Percentiles rank a stretch among this genome's conserved stretches.
Conservation (phyloP, 1,284 basidiomycete species). For the Hemileccinum hortonii region DNA sequence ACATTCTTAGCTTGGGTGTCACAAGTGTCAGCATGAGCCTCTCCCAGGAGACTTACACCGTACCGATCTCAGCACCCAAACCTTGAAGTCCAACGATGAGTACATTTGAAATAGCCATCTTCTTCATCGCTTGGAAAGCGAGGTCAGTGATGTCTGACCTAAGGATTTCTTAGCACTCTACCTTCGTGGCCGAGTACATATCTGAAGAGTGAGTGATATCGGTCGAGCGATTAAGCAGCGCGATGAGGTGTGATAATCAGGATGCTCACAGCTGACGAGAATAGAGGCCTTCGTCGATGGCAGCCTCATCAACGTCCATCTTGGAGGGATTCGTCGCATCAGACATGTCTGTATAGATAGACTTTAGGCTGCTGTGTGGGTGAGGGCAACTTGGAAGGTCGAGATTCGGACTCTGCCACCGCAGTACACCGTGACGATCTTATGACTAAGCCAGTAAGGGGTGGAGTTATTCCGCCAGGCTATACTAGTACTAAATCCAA, state of each 20-base stretch:
- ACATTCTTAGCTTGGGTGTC: conserved; percentile 86
- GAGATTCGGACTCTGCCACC: conserved; percentile 2
- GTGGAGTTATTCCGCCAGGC: too few species aligned
- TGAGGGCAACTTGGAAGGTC: neutral
- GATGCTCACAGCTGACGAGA: conserved; percentile 88
- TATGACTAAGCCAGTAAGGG: conserved; percentile 32
- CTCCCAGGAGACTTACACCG: conserved; percentile 23
- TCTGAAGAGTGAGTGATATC: conserved; percentile 45
- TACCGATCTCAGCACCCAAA: conserved; percentile 95
- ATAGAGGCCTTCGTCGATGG: conserved; percentile 91
- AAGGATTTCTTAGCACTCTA: conserved; percentile 29
- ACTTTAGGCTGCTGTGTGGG: too few species aligned
- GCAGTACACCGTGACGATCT: too few species aligned
- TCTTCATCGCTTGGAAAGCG: conserved; percentile 84
- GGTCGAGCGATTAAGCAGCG: conserved; percentile 11
- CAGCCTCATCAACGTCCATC: conserved; percentile 83
- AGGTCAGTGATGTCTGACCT: conserved; percentile 7
- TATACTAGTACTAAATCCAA: too few species aligned
- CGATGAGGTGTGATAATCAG: conserved; percentile 16
- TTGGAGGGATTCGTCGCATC: conserved; percentile 49
- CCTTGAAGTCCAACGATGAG: conserved; percentile 93
- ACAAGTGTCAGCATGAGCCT: conserved; percentile 9
- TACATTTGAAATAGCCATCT: conserved; percentile 96
- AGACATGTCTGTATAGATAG: conserved; percentile 42
- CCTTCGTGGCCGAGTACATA: conserved; percentile 97